Base-by-base conservation (phyloP, 768 basidiomycete genomes). In the Psilocybe tampanensis region DNA sequence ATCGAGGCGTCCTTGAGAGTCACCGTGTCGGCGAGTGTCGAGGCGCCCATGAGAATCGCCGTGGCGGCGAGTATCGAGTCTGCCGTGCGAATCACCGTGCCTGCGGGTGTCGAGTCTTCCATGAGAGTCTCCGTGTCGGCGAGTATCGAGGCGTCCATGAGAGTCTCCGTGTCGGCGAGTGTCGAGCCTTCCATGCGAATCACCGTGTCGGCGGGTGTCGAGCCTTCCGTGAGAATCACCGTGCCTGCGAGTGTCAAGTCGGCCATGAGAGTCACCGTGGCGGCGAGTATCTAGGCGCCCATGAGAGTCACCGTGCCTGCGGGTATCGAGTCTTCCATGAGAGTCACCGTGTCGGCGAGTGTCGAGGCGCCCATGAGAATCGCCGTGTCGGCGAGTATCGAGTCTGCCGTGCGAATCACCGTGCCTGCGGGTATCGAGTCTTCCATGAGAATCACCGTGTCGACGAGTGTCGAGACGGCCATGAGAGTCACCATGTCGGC, bases 271-370 rank as follows among this genome's bases (percentile, higher is more conserved):
- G 36, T 39, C 33, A 1, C 50, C 50, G 15, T 34, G 33, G 49
- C 49, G 49, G 32, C 49, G 49, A 3, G 49, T 33, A 26, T 50
- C 49, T 3, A 50, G 49, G 2, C 22, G 24, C 22, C 15, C 19
- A 19, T 19, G 33, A 17, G 33, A n/a, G n/a, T 36, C 32, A 7
- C 33, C 33, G 32, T 50, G 49, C 11, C 49, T 26, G 49, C 49
- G 49, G 19, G 49, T 33, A 2, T 51, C 50, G 8, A 39, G 50
- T 17, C 43, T 19, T 12, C 18, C 22, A 24, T 33, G 52, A 44
- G 52, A 53, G 29, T 29, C 29, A 44, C 52, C 52, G 23, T 53
- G 52, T 23, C 52, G 52, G 52, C 52, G 52, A 21, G 52, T 42
- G 2, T 44, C 52, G 22, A 53, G 41, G 15, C n/a, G 19, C 24